Conservation (phyloP, 192 early-diverging fungal species). For the Linderina pennispora region DNA sequence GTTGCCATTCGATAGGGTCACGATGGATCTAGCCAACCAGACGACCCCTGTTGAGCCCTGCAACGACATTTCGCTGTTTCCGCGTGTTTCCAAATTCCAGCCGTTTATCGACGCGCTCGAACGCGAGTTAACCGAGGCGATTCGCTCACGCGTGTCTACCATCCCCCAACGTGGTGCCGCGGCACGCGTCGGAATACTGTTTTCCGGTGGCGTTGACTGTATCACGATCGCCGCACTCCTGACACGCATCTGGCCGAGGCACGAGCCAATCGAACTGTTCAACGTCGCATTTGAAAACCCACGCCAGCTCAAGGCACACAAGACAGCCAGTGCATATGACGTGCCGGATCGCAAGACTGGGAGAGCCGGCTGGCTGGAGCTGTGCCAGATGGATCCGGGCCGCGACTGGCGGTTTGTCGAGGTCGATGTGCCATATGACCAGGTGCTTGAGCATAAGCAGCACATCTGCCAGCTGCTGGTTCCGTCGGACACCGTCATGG, state of each 20-base stretch:
- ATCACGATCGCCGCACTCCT: slow-evolving; percentile 79
- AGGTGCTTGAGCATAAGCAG: slow-evolving; percentile 48
- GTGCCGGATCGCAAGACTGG: slow-evolving; percentile 87
- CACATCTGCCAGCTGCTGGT: slow-evolving; percentile 68
- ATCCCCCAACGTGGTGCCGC: slow-evolving; percentile 13
- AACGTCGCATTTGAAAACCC: slow-evolving; percentile 98
- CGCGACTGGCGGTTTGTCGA: slow-evolving; percentile 87
- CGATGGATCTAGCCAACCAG: slow-evolving; percentile 6
- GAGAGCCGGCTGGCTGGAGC: slow-evolving; percentile 43
- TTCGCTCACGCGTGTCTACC: slow-evolving; percentile 11
- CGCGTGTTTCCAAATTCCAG: slow-evolving; percentile 9
- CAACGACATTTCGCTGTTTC: slow-evolving; percentile 11
- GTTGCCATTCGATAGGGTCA: slow-evolving; percentile 14
- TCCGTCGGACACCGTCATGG: slow-evolving; percentile 90
- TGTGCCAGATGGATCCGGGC: slow-evolving; percentile 55
- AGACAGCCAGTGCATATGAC: slow-evolving; percentile 21
- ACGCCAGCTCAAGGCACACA: slow-evolving; percentile 29
- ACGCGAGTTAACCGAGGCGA: slow-evolving; percentile 6
- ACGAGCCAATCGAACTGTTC: slow-evolving; percentile 82
- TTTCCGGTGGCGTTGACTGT: slow-evolving; percentile 96
- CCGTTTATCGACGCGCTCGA: slow-evolving; percentile 19
- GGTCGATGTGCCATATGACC: slow-evolving; percentile 75
- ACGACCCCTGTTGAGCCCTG: slow-evolving; percentile 10
- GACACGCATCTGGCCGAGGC: slow-evolving; percentile 57
- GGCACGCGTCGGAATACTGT: slow-evolving; percentile 66